A percentile compares a stretch with the other conserved stretches of the same genome.
These are phyloP conservation scores for Chlamydomonas sp. DNA, from an alignment of 139 green algal species.

Conservation along the genomic window DNA sequence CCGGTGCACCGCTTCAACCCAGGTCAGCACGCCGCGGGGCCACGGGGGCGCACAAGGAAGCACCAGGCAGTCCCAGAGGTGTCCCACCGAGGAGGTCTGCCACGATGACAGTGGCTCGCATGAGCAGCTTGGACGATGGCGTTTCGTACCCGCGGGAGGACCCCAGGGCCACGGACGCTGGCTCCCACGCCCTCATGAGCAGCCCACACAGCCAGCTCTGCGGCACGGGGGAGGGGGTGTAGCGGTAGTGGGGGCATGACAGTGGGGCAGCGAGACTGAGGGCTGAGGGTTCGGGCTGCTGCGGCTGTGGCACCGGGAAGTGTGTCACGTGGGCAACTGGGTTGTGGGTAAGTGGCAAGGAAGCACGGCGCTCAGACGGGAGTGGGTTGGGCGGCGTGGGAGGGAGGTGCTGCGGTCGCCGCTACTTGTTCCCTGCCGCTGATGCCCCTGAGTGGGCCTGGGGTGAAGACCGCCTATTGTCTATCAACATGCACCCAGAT, in stretches of 20 bases:
- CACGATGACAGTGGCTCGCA: conserved; percentile 88
- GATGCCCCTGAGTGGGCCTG: no score
- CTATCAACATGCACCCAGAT: no score
- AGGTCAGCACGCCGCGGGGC: no score
- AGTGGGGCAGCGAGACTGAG: not conserved
- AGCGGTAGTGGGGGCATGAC: not conserved
- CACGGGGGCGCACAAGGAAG: not conserved
- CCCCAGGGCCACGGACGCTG: conserved; percentile 75
- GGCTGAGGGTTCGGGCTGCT: not conserved
- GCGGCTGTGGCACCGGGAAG: not conserved
- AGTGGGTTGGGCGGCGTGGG: no score
- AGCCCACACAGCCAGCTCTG: conserved; percentile 87
- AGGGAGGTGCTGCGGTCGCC: no score
- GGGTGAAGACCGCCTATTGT: no score
- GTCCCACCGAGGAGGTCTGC: conserved; percentile 78
- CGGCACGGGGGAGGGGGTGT: not conserved
- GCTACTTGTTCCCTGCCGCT: no score
- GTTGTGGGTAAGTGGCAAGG: no score
- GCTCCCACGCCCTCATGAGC: conserved; percentile 76
- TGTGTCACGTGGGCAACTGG: no score
- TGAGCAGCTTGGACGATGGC: conserved; percentile 76
- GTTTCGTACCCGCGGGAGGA: conserved; percentile 86
- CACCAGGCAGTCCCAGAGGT: not conserved
- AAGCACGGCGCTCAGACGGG: no score
- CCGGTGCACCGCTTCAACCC: no score